phyloP scores from a whole-genome alignment of 768 basidiomycete genomes.

The Candolleomyces efflorescens region DNA sequence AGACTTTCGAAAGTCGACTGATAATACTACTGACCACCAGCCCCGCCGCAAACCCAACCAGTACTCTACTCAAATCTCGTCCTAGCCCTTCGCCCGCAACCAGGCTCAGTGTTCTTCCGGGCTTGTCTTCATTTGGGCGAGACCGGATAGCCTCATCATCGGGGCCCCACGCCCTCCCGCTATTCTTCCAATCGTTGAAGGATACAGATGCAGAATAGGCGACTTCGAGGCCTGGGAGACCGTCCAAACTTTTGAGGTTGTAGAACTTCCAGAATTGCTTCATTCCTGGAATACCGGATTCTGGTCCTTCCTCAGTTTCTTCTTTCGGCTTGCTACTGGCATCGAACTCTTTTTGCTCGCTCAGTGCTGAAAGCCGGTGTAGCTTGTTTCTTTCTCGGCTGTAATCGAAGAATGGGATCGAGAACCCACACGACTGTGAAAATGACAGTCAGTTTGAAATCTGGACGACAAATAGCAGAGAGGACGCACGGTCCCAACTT shows the following conservation, averaged over 20 bases:
- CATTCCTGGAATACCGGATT: slow-evolving; percentile 24
- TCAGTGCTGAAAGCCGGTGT: slow-evolving; percentile 26
- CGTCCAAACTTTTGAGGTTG: slow-evolving; percentile 25
- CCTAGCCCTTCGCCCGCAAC: neutral
- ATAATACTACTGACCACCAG: neutral
- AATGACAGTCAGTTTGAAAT: neutral
- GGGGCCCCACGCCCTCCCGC: neutral
- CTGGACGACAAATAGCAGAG: no score
- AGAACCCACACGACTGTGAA: slow-evolving; percentile 53
- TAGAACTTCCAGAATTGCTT: slow-evolving; percentile 45
- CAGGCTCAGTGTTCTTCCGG: no score
- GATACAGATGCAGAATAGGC: slow-evolving; percentile 14
- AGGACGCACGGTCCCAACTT: slow-evolving; percentile 38
- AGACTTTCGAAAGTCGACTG: no score
- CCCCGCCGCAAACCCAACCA: neutral
- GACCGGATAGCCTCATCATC: neutral
- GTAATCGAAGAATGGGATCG: slow-evolving; percentile 51
- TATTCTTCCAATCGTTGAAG: neutral
- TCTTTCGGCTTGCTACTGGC: slow-evolving; percentile 21
- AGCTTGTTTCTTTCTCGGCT: slow-evolving; percentile 44
- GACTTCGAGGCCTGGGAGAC: slow-evolving; percentile 34
- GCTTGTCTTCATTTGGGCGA: neutral
- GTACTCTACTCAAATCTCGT: neutral
- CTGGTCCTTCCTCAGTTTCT: neutral
- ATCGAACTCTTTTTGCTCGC: slow-evolving; percentile 25